A percentile compares a stretch with the other conserved stretches of the same genome.
Conservation (phyloP, 2,329 filamentous ascomycete genomes). For the Clarireedia homoeocarpa region DNA sequence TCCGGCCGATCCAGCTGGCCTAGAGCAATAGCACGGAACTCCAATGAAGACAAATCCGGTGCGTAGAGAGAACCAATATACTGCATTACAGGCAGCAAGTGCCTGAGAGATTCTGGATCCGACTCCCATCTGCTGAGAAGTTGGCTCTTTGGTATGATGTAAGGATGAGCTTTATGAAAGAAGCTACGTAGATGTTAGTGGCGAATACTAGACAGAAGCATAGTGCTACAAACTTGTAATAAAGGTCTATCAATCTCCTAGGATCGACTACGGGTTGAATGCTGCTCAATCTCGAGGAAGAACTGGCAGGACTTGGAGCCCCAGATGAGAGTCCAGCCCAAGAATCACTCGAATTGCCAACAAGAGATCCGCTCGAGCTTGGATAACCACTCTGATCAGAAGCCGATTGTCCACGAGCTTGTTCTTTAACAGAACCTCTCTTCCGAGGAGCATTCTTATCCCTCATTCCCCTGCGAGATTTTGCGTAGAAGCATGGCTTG, state of each 20-base stretch:
- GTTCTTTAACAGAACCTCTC: slow-evolving; percentile 11
- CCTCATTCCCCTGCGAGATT: slow-evolving; percentile 38
- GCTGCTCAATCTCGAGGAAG: slow-evolving; percentile 10
- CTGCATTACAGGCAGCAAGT: slow-evolving; percentile 28
- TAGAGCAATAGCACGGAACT: slow-evolving; percentile 27
- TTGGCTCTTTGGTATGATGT: slow-evolving; percentile 30
- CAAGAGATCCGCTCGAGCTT: neutral
- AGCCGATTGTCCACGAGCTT: slow-evolving; percentile 2
- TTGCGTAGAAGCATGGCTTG: slow-evolving; percentile 40
- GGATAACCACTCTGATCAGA: neutral
- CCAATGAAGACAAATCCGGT: slow-evolving; percentile 25
- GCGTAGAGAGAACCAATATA: slow-evolving; percentile 35
- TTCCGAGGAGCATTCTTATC: slow-evolving; percentile 20
- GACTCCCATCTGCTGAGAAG: slow-evolving; percentile 28
- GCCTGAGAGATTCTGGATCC: slow-evolving; percentile 28
- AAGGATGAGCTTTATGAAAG: slow-evolving; percentile 32
- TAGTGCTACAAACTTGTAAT: slow-evolving; percentile 19
- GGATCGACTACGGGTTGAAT: slow-evolving; percentile 14
- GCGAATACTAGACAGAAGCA: neutral
- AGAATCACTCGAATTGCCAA: slow-evolving; percentile 6
- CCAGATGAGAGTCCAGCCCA: slow-evolving; percentile 14
- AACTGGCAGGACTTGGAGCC: slow-evolving; percentile 17
- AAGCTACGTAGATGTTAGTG: slow-evolving; percentile 24
- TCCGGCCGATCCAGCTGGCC: slow-evolving; percentile 22
- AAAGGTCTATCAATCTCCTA: slow-evolving; percentile 20